Evolutionary conservation across 306 rosid genomes (phyloP), one percentile per base, ranked within the genome.

Genomic region (Cicer judaicum): DNA sequence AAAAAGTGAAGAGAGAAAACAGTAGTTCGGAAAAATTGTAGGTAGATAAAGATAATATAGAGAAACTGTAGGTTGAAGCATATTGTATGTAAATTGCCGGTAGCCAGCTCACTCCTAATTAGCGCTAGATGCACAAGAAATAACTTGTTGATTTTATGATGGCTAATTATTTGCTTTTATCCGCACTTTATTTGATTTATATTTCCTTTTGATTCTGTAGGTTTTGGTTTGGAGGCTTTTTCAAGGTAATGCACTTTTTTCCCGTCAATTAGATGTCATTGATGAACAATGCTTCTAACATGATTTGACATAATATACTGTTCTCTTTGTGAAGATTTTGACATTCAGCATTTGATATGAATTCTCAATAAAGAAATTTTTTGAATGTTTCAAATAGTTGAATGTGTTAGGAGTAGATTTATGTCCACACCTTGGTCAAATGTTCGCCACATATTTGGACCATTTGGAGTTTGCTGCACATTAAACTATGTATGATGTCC

Each of bases 151-250:
- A 39, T 63, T 16, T 75, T 50, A 44, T 49, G 54, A 48, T 42
- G 47, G 59, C 40, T 59, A 38, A 16, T 75, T 16, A 14, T 59
- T 42, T 76, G 11, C 63, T 54, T 64, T 66, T 44, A 63, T 83
- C 12, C 52, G 18, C 75, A 9, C 34, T 16, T 68, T 60, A 67
- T 71, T 70, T 50, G 21, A 82, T 70, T 75, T 47, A 48, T 70
- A 65, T 68, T 83, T 39, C 16, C 29, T 74, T 81, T 62, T 80
- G 15, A 47, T 52, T 75, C 15, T 62, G 70, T 72, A 93, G 98
- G 98, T 93, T 93, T 89, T 93, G 98, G 98, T 88, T 73, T 74
- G 98, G 98, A 87, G 98, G 98, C 85, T 29, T 91, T 77, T 93
- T 89, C 89, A 93, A 93, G 98, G 98, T 93, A 87, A 74, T 36